Base-by-base conservation (phyloP, 768 basidiomycete species). In the Leccinum obscurum region DNA sequence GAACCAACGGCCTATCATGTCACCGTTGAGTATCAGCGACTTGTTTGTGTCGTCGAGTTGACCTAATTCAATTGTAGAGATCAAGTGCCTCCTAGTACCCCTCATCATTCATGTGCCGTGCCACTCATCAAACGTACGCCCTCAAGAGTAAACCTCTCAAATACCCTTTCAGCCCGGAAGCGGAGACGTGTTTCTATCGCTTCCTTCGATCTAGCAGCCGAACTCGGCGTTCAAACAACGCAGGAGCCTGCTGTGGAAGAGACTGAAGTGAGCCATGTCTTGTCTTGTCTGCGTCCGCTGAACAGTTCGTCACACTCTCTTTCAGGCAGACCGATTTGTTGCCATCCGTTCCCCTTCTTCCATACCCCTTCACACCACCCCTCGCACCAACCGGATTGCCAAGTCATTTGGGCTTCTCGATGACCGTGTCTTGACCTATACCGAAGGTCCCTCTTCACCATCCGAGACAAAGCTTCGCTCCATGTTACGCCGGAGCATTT, bases 341-440 rank as follows among this genome's bases (percentile, higher is more conserved):
- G 74, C 87, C 2, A 73, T 76, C 6, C 80, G 84, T 15, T 82
- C 83, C 6, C 80, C 82, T 49, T 71, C 71, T 7, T 70, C 78
- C 10, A 66, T 86, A 8, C 86, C 87, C 4, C 80, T 89, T 51
- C 81, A 84, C 57, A 80, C 76, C 37, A 88, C 86, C 2, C 87
- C 87, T 13, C 83, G 87, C 17, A 86, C 87, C n/a, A 83, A 80
- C 56, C 82, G 87, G 22, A 85, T 88, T 50, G 83, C 85, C 64
- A 82, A 82, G 63, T 75, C 82, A 26, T 85, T 88, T 49, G 87
- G 87, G 8, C 77, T 88, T 39, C 64, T 81, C 8, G 83, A 83
- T 63, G 83, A 84, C 60, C 79, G 81, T 20, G 68, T 88, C 32
- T 74, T 88, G 56, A 82, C 76, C 52, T 88, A 78, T 69, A 75